Base-by-base conservation (phyloP, 1,284 basidiomycete species). In the Ustilago crameri region DNA sequence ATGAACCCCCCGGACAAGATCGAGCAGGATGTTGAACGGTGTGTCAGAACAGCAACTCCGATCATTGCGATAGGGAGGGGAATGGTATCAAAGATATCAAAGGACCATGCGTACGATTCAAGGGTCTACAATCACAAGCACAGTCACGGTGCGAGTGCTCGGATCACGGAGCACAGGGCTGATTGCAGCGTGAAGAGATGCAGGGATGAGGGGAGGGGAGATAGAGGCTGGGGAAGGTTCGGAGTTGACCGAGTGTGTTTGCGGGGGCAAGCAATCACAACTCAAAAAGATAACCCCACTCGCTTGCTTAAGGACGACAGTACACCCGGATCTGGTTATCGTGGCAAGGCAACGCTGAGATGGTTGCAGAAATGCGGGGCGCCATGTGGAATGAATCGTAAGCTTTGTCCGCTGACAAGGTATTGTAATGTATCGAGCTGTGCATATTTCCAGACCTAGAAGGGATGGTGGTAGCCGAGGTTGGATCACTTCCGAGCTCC, bases 231-330 rank as follows among this genome's bases (percentile, higher is more conserved):
- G 61, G 54, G 54, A 53, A 58, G 61, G 42, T 55, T 69, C 66
- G 66, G 66, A 69, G 51, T 59, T 51, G 55, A 43, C 66, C 66
- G 66, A 69, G n/a, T 17, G 7, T 14, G 12, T 23, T 34, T 50
- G 66, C 51, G 66, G 66, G 66, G 66, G 23, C 52, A 45, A 55
- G 60, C 66, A 69, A 69, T 69, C 60, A 63, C 24, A 37, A 30
- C n/a, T 17, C 1, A n/a, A 41, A 43, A 10, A 62, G 66, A 69
- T 69, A 63, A 22, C 48, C 52, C 30, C 18, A 47, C 27, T 30
- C n/a, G 15, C 9, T 37, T 57, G 32, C n/a, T 5, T n/a, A 2
- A 24, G 24, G 40, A 37, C 8, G 9, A 12, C 43, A n/a, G 30
- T 5, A 61, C 64, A 67, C 64, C 64, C 58, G 58, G 58, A 61